Base-by-base conservation (phyloP, 148 eudicot genomes). In the Talinum fruticosum region DNA sequence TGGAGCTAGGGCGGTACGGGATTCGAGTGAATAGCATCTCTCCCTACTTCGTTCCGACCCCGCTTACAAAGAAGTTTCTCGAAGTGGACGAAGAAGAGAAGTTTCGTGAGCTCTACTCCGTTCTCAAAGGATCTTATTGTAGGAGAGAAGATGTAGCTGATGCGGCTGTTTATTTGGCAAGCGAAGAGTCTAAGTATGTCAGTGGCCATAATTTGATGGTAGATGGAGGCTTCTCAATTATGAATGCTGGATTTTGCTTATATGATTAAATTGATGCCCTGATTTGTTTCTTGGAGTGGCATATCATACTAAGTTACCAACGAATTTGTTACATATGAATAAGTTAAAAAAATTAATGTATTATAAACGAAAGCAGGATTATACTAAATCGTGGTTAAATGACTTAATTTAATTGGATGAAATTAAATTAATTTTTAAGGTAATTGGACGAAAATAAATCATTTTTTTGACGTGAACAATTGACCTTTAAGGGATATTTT, bases 11-110 rank as follows among this genome's bases (percentile, higher is more conserved):
- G 18, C 51, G 14, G 18, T 29, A 80, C 35, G 85, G 85, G n/a
- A 80, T 85, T 4, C 23, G 88, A 0, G 88, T 80, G 3, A 85
- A 85, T 18, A 79, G 83, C 26, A 28, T 85, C 6, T 82, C 87
- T 12, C 85, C 85, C 0, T 66, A 62, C 36, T 24, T 26, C 4
- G 71, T 71, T 12, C 38, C 65, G 18, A 83, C 88, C 21, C 74
- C 82, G 3, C 16, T 83, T 23, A 3, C 73, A 1, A 59, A 30
- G 35, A 44, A 53, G 13, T 8, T 53, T 24, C 28, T 51, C 10
- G 6, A 68, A 38, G 8, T 59, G 24, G 69, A 75, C 19, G 78
- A 74, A 0, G 69, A 45, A 2, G 82, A 30, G 16, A 23, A 51
- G 45, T 24, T 71, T n/a, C 12, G 5, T 24, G 15, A 37, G 24